phyloP scores from a whole-genome alignment of 352 stramenopile species.

The Globisporangium middletonii region DNA sequence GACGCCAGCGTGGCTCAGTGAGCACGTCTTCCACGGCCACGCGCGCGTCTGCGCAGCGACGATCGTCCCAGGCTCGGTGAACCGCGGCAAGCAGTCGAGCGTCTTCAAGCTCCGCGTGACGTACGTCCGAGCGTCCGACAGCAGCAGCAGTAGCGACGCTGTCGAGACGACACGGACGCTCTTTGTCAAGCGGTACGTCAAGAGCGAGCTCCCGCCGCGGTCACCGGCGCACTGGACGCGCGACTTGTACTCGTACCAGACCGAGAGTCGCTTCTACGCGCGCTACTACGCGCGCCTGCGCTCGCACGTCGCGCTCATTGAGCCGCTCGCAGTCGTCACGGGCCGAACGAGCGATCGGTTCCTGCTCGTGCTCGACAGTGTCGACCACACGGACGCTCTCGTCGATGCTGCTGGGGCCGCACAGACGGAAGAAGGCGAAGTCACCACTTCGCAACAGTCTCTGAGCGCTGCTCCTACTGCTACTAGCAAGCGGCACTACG shows the following conservation, averaged over 20 bases:
- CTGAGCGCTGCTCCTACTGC: too few relatives aligned
- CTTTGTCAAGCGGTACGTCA: conserved; percentile 65
- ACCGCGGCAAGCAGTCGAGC: conserved; percentile 49
- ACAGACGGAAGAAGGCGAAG: too few relatives aligned
- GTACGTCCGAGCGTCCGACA: conserved; percentile 2
- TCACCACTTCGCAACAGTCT: too few relatives aligned
- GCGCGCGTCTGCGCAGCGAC: conserved; percentile 10
- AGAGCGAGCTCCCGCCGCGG: conserved; percentile 39
- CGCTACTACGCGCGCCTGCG: conserved; percentile 29
- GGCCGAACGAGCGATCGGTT: conserved; percentile 32
- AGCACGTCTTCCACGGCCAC: conserved; percentile 15
- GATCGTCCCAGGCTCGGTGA: conserved; percentile 29
- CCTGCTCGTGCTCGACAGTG: conserved; percentile 47
- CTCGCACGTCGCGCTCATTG: conserved; percentile 33
- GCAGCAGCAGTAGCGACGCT: conserved; percentile 1
- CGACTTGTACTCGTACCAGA: conserved; percentile 56
- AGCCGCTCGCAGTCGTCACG: conserved; percentile 38
- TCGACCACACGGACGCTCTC: conserved; percentile 7
- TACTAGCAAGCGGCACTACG: conserved; percentile 8
- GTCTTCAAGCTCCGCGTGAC: conserved; percentile 34
- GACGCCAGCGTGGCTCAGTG: conserved; percentile 43
- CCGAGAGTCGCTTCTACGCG: conserved; percentile 54
- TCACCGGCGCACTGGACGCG: conserved; percentile 41
- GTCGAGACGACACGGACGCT: conserved; percentile 17
- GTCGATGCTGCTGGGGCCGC: too few relatives aligned